Base-by-base conservation (phyloP, 2,329 filamentous ascomycete species). In the Zymoseptoria brevis region DNA sequence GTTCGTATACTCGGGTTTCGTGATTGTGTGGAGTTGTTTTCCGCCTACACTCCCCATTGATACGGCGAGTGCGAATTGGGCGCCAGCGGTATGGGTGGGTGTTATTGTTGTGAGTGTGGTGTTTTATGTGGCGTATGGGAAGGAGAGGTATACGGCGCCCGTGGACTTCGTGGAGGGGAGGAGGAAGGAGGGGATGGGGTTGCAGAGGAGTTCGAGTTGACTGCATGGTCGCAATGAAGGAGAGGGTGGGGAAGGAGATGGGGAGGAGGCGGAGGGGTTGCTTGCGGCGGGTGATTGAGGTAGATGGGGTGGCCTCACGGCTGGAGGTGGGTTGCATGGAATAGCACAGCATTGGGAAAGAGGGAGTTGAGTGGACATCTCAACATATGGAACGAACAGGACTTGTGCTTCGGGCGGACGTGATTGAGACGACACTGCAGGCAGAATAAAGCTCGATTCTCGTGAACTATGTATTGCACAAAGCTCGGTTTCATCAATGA, bases 11-110 rank as follows among this genome's bases (percentile, higher is more conserved):
- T 67, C 66, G 51, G 64, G 58, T 8, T 68, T 72, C 60, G 64
- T 72, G 49, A 66, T 72, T 45, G 57, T 70, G 55, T 68, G 67
- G 58, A 63, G 61, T 54, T 72, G 68, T 60, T 71, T 71, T 55
- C 70, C 69, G 6, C 63, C 62, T 5, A 66, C 62, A 4, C 57
- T 71, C 8, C 69, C 70, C 0, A 62, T 71, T 6, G 45, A 8
- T 53, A 50, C 66, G 19, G 53, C 55, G 4, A 62, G 59, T 7
- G 68, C 68, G 49, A 73, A 72, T 56, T 72, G 70, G 69, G 66
- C 66, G 8, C 65, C 68, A 4, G 45, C 70, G 21, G 67, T 73
- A 1, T 72, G 69, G 64, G 64, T 65, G 2, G 66, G 59, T 1
- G 67, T 70, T 4, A 68, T 68, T 13, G 60, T 71, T 11, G 54